Evolutionary conservation across 2,329 filamentous ascomycete species (phyloP), one percentile per base, ranked within the genome.

Genomic region (Talaromyces islandicus): DNA sequence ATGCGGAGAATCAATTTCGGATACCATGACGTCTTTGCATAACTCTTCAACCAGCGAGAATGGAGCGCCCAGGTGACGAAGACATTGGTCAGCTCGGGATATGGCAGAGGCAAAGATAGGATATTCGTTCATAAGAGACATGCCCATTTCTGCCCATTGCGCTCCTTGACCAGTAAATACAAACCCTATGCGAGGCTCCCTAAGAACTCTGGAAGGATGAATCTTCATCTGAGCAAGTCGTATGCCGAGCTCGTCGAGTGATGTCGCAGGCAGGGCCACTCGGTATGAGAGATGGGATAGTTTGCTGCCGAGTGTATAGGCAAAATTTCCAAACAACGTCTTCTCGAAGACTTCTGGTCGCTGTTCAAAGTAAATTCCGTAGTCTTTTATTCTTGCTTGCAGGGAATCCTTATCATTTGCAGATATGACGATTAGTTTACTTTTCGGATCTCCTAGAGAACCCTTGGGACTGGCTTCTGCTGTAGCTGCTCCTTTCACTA

Each of bases 281-380:
- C 69, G 65, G 29, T 69, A 68, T 11, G 68, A 62, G 11, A 69
- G 65, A 19, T 68, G 65, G 6, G 69, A 69, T 29, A 67, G 19
- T 54, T 66, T 68, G 52, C 58, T 66, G 9, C 68, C 67, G 24
- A 69, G 38, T 4, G 68, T 71, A 35, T 69, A 67, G 17, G 65
- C 66, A 48, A 60, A 57, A 54, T 60, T 60, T 21, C 54, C 50
- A 25, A 60, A 60, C 54, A 70, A 64, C 46, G 68, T 65, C 4
- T 63, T 63, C 29, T 70, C 66, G 2, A 70, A 60, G 6, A 64
- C 61, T 9, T 65, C 75, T 75, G 61, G 76, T 71, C 51, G 74
- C 70, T 21, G 75, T 73, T 29, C 76, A 66, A 63, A 56, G 27
- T 63, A 56, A 24, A 61, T 60, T 24, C 57, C 46, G 32, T 55